Evolutionary conservation across 1,139 yeast species (phyloP).

Genomic region (Kluyveromyces sp.): DNA sequence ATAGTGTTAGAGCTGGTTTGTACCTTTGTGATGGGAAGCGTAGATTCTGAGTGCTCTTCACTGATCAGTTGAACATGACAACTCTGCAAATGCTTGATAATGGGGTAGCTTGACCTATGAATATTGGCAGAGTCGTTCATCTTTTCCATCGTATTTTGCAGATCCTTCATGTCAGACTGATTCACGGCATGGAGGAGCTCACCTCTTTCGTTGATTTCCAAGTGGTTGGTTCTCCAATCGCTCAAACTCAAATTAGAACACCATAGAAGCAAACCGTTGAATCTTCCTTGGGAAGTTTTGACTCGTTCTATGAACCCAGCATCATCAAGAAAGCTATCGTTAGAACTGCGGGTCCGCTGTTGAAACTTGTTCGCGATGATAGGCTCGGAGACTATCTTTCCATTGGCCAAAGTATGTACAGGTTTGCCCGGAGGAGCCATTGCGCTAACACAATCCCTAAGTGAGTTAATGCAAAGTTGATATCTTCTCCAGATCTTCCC

Average conservation of each 20-base stretch:
- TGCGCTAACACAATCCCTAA: no score
- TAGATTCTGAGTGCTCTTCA: conserved; percentile 15
- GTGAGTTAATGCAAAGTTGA: no score
- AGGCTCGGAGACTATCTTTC: conserved; percentile 1
- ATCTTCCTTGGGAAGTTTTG: conserved; percentile 22
- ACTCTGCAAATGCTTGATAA: conserved; percentile 35
- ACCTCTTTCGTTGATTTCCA: conserved; percentile 25
- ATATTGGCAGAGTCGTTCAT: background rate
- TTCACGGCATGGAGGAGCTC: conserved; percentile 17
- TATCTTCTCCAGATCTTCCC: no score
- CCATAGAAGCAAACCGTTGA: conserved; percentile 31
- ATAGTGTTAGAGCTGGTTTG: conserved; percentile 31
- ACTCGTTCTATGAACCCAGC: conserved; percentile 9
- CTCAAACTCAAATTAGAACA: conserved; percentile 16
- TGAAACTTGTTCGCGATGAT: background rate
- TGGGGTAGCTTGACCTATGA: conserved; percentile 14
- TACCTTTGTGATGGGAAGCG: conserved; percentile 43
- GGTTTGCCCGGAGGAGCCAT: background rate
- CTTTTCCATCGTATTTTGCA: background rate
- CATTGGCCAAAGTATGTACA: background rate
- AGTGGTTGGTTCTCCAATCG: conserved; percentile 21
- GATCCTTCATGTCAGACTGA: background rate
- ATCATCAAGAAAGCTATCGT: background rate
- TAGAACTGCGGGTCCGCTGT: background rate
- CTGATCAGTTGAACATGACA: conserved; percentile 30